A percentile compares a stretch with the other conserved stretches of the same genome.
phyloP scores from a whole-genome alignment of 164 flowering plant species.

The Warburgia ugandensis region DNA sequence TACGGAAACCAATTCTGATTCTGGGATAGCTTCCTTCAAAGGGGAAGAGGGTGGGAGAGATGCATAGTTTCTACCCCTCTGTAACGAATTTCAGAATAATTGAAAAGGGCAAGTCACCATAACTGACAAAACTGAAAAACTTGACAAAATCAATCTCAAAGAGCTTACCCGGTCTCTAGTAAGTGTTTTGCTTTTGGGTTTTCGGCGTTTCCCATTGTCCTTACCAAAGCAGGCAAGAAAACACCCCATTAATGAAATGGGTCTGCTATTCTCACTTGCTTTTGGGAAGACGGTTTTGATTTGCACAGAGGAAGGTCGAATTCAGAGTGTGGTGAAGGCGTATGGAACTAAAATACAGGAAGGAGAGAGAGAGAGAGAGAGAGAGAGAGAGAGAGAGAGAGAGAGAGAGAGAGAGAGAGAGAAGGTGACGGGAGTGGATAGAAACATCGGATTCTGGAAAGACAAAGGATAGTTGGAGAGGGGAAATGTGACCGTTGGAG shows the following conservation, averaged over 20 bases:
- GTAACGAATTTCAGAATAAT: slow-evolving; percentile 13
- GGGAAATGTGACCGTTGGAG: slow-evolving; percentile 24
- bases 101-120: no score
- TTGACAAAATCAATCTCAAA: slow-evolving; percentile 1
- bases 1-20: slow-evolving; percentile 7
- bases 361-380: no score
- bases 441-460: slow-evolving; percentile 10
- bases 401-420: slow-evolving; percentile 10
- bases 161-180: slow-evolving; percentile 32
- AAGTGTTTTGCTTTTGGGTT: slow-evolving; percentile 12
- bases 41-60: slow-evolving; percentile 31
- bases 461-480: not conserved
- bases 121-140: no score
- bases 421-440: slow-evolving; percentile 18
- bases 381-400: no score
- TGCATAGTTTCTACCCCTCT: slow-evolving; percentile 37
- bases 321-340: slow-evolving; percentile 1
- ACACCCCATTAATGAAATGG: slow-evolving; percentile 48
- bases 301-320: not conserved
- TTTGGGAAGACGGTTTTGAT: not conserved
- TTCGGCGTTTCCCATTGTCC: slow-evolving; percentile 26
- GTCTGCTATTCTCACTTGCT: not conserved
- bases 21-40: slow-evolving; percentile 13
- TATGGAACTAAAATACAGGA: slow-evolving; percentile 15
- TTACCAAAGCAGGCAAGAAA: slow-evolving; percentile 67